A percentile compares a stretch with the other conserved stretches of the same genome.
These are phyloP conservation scores for Trichothecium sympodiale DNA, from an alignment of 2,329 filamentous ascomycete species.

Conservation along the genomic window DNA sequence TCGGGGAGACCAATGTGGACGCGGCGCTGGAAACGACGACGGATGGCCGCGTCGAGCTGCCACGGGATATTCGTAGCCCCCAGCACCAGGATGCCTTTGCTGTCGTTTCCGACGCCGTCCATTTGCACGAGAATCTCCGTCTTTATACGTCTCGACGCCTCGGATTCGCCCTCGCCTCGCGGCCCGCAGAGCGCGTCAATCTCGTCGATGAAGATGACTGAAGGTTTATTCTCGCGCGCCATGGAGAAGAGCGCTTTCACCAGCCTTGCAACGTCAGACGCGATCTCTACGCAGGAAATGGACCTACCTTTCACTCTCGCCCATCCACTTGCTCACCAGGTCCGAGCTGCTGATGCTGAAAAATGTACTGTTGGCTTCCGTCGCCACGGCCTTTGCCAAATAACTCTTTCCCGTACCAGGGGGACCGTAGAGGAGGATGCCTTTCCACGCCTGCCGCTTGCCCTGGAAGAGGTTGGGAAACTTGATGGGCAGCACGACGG, in stretches of 20 bases:
- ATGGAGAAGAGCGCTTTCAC: constrained; percentile 97
- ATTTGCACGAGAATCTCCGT: constrained; percentile 97
- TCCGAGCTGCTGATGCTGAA: constrained; percentile 98
- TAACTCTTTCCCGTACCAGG: constrained; percentile 98
- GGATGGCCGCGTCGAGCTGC: constrained; percentile 94
- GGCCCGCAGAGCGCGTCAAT: constrained; percentile 94
- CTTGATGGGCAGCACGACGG: constrained; percentile 94
- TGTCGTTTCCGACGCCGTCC: constrained; percentile 97
- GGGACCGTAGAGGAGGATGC: constrained; percentile 89
- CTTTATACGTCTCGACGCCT: constrained; percentile 95
- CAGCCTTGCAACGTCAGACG: constrained; percentile 41
- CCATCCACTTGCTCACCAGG: constrained; percentile 99
- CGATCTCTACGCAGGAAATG: no score
- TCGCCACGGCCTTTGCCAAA: constrained; percentile 92
- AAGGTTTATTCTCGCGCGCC: constrained; percentile 95
- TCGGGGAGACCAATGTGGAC: constrained; percentile 95
- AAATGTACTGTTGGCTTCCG: constrained; percentile 97
- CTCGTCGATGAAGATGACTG: constrained; percentile 98
- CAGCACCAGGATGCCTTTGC: constrained; percentile 83
- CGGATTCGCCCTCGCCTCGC: constrained; percentile 87
- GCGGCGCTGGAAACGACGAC: constrained; percentile 87
- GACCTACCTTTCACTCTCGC: constrained; percentile 83
- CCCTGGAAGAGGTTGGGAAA: constrained; percentile 94
- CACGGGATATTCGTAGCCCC: constrained; percentile 98
- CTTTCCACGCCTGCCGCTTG: constrained; percentile 96